phyloP scores from a whole-genome alignment of 2,329 filamentous ascomycete species.

The Alternaria conjuncta region DNA sequence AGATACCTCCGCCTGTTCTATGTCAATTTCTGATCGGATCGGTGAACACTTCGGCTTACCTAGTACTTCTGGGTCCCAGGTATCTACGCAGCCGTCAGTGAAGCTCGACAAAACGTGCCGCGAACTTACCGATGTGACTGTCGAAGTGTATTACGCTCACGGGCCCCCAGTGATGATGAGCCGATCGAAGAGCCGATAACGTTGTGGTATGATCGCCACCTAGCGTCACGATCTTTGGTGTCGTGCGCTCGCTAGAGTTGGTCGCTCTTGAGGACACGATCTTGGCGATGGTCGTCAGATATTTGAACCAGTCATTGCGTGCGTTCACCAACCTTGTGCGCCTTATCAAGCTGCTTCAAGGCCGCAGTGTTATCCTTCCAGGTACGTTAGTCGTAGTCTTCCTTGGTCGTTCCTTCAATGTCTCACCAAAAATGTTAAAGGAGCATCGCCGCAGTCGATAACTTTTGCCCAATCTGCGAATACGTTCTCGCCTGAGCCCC shows the following conservation, averaged over 20 bases:
- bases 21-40: slow-evolving; percentile 5
- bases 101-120: background rate
- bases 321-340: slow-evolving; percentile 54
- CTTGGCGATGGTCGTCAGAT: slow-evolving; percentile 25
- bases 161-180: slow-evolving; percentile 58
- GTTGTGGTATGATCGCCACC: slow-evolving; percentile 66
- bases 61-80: slow-evolving; percentile 62
- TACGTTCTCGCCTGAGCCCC: slow-evolving; percentile 46
- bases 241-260: slow-evolving; percentile 53
- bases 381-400: background rate
- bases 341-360: slow-evolving; percentile 59
- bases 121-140: slow-evolving; percentile 54
- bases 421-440: slow-evolving; percentile 55
- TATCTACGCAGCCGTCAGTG: slow-evolving; percentile 50
- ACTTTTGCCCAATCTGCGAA: slow-evolving; percentile 59
- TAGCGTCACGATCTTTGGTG: slow-evolving; percentile 60
- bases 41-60: slow-evolving; percentile 40
- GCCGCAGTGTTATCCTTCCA: slow-evolving; percentile 61
- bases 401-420: background rate
- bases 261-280: slow-evolving; percentile 56
- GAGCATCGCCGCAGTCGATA: slow-evolving; percentile 63
- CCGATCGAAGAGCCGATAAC: slow-evolving; percentile 59
- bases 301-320: background rate
- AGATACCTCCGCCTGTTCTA: slow-evolving; percentile 60
- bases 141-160: slow-evolving; percentile 67